A percentile compares a stretch with the other conserved stretches of the same genome.
Conservation (phyloP, 192 early-diverging fungal species). For the Entophlyctis luteolus region DNA sequence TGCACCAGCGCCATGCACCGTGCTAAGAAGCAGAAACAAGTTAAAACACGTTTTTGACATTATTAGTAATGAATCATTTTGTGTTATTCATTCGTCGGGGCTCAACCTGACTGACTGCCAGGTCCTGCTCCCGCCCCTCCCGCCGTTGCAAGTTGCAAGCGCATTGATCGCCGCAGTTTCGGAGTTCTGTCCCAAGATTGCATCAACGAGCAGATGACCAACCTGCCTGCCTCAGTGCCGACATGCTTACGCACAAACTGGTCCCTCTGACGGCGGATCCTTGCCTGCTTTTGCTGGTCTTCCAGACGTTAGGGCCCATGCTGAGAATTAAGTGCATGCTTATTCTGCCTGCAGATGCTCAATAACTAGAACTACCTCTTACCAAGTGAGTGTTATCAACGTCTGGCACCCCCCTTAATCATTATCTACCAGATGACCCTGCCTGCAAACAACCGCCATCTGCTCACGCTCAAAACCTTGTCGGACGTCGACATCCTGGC, state of each 20-base stretch:
- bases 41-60: too few species aligned
- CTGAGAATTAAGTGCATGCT: neutral
- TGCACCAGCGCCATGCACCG: too few species aligned
- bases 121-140: too few species aligned
- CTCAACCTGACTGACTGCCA: too few species aligned
- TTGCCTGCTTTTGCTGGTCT: slow-evolving; percentile 3
- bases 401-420: neutral
- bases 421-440: neutral
- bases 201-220: neutral
- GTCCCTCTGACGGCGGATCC: too few species aligned
- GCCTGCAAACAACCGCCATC: slow-evolving; percentile 37
- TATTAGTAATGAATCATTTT: too few species aligned
- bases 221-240: neutral
- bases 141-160: too few species aligned
- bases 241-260: neutral
- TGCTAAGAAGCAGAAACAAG: too few species aligned
- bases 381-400: neutral
- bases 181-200: neutral
- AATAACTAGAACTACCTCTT: neutral
- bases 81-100: too few species aligned
- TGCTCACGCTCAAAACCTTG: slow-evolving; percentile 80
- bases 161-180: too few species aligned
- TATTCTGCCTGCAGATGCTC: neutral
- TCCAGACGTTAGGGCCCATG: slow-evolving; percentile 13
- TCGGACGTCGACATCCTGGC: slow-evolving; percentile 70